Evolutionary conservation across 2,329 filamentous ascomycete species (phyloP).

Genomic region (Xylariaceae sp.): DNA sequence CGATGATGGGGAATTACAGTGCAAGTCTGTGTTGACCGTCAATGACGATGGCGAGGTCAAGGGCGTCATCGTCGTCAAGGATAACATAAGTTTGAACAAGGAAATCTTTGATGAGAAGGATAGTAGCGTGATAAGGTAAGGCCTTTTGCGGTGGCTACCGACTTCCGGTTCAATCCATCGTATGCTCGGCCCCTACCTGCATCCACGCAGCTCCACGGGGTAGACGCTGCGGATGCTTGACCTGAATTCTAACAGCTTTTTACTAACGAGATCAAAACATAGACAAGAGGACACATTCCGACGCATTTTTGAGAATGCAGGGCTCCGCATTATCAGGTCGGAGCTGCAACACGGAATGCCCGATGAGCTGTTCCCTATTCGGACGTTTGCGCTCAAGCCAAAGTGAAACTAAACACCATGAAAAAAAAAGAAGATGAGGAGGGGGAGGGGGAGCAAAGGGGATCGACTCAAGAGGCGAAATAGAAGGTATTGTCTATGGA

Average conservation of each 20-base stretch:
- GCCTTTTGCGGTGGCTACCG: not conserved
- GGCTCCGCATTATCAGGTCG: conserved; percentile 60
- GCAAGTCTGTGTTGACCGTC: conserved; percentile 40
- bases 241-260: not conserved
- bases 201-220: not conserved
- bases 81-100: conserved; percentile 59
- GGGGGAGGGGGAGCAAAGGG: not conserved
- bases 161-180: conserved; percentile 20
- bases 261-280: conserved; percentile 9
- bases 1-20: conserved; percentile 28
- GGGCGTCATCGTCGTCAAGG: conserved; percentile 67
- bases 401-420: conserved; percentile 13
- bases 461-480: conserved; percentile 34
- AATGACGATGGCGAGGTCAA: conserved; percentile 25
- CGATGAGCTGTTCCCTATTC: conserved; percentile 61
- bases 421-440: conserved; percentile 49
- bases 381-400: conserved; percentile 69
- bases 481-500: not conserved
- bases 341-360: conserved; percentile 59
- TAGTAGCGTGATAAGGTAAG: conserved; percentile 68
- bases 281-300: conserved; percentile 69
- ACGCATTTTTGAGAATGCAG: conserved; percentile 62
- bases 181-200: not conserved
- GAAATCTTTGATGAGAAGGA: conserved; percentile 74
- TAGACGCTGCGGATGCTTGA: not conserved